Evolutionary conservation across 768 basidiomycete genomes (phyloP), one percentile per base, ranked within the genome.

Genomic region (Fomitopsis pulvina): DNA sequence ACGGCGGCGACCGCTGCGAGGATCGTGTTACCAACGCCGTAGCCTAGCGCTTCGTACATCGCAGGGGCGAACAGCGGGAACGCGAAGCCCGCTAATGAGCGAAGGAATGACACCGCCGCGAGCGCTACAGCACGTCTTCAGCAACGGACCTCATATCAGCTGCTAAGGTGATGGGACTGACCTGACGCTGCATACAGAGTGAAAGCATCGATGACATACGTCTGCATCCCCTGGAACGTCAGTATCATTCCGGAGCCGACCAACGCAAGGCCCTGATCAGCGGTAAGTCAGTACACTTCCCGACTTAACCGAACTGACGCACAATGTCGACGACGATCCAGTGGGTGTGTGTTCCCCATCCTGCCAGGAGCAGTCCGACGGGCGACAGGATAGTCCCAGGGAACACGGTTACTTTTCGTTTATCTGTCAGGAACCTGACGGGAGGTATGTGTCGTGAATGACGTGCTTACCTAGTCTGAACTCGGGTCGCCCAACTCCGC

Each of bases 301-400:
- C 22, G 26, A 25, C 21, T 43, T 28, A 24, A n/a, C 27, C 18
- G 18, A 39, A 20, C 8, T 20, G 0, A 48, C 78, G 51, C 52
- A 83, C 85, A 27, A 87, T 72, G 56, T 87, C 84, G 1, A 78
- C 74, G 0, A 69, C 81, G 48, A 89, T 80, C 89, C 88, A 92
- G 52, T 79, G 79, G 0, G 81, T 60, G 20, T 69, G 61, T 1
- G 81, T 80, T 0, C 77, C 68, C 85, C 88, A 92, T 1, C 88
- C 87, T 4, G 77, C 61, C 2, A 91, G 68, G n/a, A 92, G 65
- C 6, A 90, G 66, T 0, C 87, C 87, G 18, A 80, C 63, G 0
- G 90, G 87, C 11, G 87, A 65, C 12, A 79, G n/a, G 12, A 83
- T 50, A 0, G 78, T 76, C 1, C 77, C 83, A 0, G 79, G 70